Evolutionary conservation across 805 yeast genomes (phyloP).

Genomic region (Candida xyloterini): DNA sequence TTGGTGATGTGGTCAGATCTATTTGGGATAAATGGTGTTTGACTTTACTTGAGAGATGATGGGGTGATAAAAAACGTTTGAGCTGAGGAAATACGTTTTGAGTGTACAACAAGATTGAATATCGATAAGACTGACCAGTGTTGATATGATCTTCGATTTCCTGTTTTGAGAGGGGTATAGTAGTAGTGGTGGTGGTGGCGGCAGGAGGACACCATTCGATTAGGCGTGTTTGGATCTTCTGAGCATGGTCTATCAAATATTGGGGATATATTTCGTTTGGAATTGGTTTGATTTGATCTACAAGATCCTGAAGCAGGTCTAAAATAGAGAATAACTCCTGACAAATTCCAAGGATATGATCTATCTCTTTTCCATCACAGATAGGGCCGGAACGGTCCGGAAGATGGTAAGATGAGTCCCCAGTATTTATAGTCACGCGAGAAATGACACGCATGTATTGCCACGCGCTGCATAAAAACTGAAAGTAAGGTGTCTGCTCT

Average conservation of each 20-base stretch:
- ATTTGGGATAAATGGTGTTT: constrained; percentile 6
- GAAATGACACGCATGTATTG: constrained; percentile 21
- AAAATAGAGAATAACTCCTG: constrained; percentile 13
- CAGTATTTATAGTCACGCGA: constrained; percentile 6
- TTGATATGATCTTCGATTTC: constrained; percentile 13
- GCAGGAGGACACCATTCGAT: constrained; percentile 6
- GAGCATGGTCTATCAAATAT: constrained; percentile 5
- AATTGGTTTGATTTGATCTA: constrained; percentile 8
- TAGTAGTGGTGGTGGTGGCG: background rate
- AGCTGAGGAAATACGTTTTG: constrained; percentile 19
- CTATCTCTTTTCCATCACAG: constrained; percentile 21
- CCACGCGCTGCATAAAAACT: constrained; percentile 22
- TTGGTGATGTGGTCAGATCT: constrained; percentile 10
- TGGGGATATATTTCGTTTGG: constrained; percentile 9
- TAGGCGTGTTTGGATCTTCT: constrained; percentile 7
- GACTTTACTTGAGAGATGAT: constrained; percentile 7
- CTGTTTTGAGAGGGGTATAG: too few relatives aligned
- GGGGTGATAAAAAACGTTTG: background rate
- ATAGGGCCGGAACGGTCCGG: constrained; percentile 3
- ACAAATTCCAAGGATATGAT: constrained; percentile 22
- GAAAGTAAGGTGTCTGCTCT: constrained; percentile 6
- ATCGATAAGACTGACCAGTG: constrained; percentile 14
- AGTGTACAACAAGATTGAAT: constrained; percentile 12
- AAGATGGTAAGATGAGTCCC: constrained; percentile 1
- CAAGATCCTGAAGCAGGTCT: constrained; percentile 17